These are phyloP conservation scores for Castanea crenata DNA, from an alignment of 306 rosid genomes.

Conservation along the genomic window DNA sequence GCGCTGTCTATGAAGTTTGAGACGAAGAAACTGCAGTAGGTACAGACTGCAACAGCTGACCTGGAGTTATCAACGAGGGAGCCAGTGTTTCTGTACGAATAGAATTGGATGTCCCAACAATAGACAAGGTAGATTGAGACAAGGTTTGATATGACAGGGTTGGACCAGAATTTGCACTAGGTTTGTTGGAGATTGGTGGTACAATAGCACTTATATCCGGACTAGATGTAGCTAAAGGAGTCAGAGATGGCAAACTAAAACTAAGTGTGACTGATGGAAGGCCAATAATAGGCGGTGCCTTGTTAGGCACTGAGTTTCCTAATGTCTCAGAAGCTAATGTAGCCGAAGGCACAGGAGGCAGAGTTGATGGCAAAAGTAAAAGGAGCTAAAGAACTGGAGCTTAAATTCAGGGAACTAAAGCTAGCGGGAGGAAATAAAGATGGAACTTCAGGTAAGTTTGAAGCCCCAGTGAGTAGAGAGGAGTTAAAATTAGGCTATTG, in stretches of 20 bases:
- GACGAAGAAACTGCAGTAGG: slow-evolving; percentile 49
- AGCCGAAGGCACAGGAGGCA: slow-evolving; percentile 39
- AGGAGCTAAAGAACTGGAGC: slow-evolving; percentile 39
- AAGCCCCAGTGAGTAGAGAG: slow-evolving; percentile 54
- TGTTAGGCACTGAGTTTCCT: slow-evolving; percentile 48
- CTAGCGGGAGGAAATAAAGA: slow-evolving; percentile 48
- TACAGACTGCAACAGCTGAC: slow-evolving; percentile 75
- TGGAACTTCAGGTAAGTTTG: slow-evolving; percentile 63
- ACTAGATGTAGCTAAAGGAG: slow-evolving; percentile 48
- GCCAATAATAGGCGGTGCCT: slow-evolving; percentile 36
- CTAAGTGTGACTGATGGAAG: slow-evolving; percentile 37
- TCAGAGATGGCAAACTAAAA: slow-evolving; percentile 46
- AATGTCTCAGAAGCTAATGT: slow-evolving; percentile 52
- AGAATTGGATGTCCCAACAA: slow-evolving; percentile 54
- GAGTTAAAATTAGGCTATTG: slow-evolving; percentile 63
- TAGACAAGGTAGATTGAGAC: slow-evolving; percentile 50
- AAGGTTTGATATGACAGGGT: slow-evolving; percentile 49
- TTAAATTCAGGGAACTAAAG: slow-evolving; percentile 38
- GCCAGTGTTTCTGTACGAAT: slow-evolving; percentile 38
- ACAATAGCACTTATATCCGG: slow-evolving; percentile 43
- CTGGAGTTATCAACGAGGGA: slow-evolving; percentile 80
- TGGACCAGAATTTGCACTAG: slow-evolving; percentile 47
- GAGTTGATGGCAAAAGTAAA: slow-evolving; percentile 35
- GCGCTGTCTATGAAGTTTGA: slow-evolving; percentile 50
- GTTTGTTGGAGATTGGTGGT: slow-evolving; percentile 52